A percentile compares a stretch with the other conserved stretches of the same genome.
phyloP scores from a whole-genome alignment of 2,329 filamentous ascomycete genomes.

The Ophiostoma perfectum region DNA sequence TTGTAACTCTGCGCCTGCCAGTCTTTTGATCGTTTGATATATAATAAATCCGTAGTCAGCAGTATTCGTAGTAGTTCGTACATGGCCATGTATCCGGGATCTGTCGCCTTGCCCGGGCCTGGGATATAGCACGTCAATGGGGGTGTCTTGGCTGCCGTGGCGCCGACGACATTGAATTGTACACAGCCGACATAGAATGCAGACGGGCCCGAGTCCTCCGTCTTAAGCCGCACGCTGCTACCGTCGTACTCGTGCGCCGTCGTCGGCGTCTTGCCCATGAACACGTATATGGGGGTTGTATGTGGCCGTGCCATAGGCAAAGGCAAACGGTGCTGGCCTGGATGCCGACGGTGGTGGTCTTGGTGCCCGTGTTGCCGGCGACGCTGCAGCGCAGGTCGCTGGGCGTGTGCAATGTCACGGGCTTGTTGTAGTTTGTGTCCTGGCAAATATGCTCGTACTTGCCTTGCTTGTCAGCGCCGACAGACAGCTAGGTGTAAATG shows the following conservation, averaged over 20 bases:
- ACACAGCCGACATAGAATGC: slow-evolving; percentile 45
- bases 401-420: background rate
- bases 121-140: slow-evolving; percentile 15
- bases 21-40: background rate
- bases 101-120: background rate
- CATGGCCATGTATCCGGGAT: background rate
- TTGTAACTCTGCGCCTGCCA: background rate
- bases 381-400: background rate
- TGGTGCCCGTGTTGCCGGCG: background rate
- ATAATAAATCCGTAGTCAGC: background rate
- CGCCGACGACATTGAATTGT: slow-evolving; percentile 43
- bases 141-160: slow-evolving; percentile 33
- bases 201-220: background rate
- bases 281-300: background rate
- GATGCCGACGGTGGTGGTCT: background rate
- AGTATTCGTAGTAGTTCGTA: background rate
- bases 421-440: background rate
- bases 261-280: background rate
- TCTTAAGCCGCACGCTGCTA: background rate
- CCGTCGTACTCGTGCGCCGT: background rate
- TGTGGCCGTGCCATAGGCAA: background rate
- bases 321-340: background rate
- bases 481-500: background rate
- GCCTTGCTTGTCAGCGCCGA: background rate
- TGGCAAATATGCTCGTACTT: background rate